These are phyloP conservation scores for Penicillium manginii DNA, from an alignment of 495 filamentous ascomycete genomes.

Conservation along the genomic window DNA sequence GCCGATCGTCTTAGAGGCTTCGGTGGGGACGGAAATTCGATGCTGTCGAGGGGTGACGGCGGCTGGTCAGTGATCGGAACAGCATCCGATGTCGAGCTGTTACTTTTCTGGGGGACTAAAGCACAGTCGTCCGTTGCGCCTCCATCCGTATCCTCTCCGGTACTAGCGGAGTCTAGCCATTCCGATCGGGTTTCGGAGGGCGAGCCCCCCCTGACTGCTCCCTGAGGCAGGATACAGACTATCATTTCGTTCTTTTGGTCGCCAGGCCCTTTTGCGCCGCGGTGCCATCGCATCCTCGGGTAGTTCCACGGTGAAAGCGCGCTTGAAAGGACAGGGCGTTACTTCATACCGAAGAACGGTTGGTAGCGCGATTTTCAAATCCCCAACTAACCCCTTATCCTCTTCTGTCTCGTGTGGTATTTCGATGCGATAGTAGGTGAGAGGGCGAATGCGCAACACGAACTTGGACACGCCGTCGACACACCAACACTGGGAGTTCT, in stretches of 20 bases:
- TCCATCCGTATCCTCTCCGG: slow-evolving; percentile 44
- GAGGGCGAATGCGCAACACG: slow-evolving; percentile 75
- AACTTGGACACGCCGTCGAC: slow-evolving; percentile 84
- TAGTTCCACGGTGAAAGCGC: slow-evolving; percentile 73
- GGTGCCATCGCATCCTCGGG: slow-evolving; percentile 71
- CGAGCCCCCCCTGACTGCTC: slow-evolving; percentile 11
- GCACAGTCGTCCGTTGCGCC: slow-evolving; percentile 43
- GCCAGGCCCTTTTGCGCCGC: slow-evolving; percentile 70
- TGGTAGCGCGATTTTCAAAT: slow-evolving; percentile 69
- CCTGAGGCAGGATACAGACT: slow-evolving; percentile 25
- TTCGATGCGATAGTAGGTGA: slow-evolving; percentile 89
- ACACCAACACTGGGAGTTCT: slow-evolving; percentile 90
- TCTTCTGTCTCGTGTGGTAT: slow-evolving; percentile 65
- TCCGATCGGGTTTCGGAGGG: slow-evolving; percentile 19
- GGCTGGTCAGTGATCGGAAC: slow-evolving; percentile 30
- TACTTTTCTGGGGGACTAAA: slow-evolving; percentile 32
- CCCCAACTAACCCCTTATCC: slow-evolving; percentile 60
- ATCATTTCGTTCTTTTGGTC: slow-evolving; percentile 59
- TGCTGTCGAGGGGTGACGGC: slow-evolving; percentile 16
- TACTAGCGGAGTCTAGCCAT: slow-evolving; percentile 33
- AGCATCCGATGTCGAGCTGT: slow-evolving; percentile 31
- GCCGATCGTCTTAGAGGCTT: slow-evolving; percentile 27
- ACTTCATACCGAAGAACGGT: slow-evolving; percentile 81
- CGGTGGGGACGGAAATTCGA: slow-evolving; percentile 22
- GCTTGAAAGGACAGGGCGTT: slow-evolving; percentile 82